Percentiles rank a stretch among this genome's conserved stretches.
Evolutionary conservation across 345 rosid genomes (phyloP).

Genomic region (Leavenworthia alabamica): DNA sequence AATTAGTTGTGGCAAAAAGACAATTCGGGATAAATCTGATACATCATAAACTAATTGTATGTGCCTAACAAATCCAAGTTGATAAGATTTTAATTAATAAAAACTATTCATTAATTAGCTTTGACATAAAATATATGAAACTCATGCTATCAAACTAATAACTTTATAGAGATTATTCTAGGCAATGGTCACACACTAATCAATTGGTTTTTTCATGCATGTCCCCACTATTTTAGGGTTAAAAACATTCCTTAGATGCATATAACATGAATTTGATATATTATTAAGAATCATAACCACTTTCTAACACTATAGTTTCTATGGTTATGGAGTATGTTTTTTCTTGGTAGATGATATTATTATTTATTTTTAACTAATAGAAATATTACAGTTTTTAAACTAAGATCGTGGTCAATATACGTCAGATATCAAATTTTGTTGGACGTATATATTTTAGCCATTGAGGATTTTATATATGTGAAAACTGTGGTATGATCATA

Average conservation of each 20-base stretch:
- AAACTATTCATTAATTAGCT: slow-evolving; percentile 8
- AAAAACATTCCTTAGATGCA: slow-evolving; percentile 31
- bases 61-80: slow-evolving; percentile 27
- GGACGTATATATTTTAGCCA: neutral
- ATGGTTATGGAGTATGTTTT: slow-evolving; percentile 28
- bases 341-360: slow-evolving; percentile 17
- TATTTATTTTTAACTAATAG: neutral
- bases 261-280: slow-evolving; percentile 25
- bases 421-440: neutral
- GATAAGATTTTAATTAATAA: slow-evolving; percentile 7
- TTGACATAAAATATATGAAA: slow-evolving; percentile 7
- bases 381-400: neutral
- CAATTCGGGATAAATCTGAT: slow-evolving; percentile 17
- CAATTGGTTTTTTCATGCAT: slow-evolving; percentile 27
- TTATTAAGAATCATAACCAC: slow-evolving; percentile 25
- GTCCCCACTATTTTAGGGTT: slow-evolving; percentile 31
- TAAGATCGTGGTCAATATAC: neutral
- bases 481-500: neutral
- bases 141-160: slow-evolving; percentile 16
- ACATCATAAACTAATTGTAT: slow-evolving; percentile 20
- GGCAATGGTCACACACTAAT: slow-evolving; percentile 29
- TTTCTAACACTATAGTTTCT: slow-evolving; percentile 22
- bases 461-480: neutral
- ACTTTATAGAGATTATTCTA: slow-evolving; percentile 11
- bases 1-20: slow-evolving; percentile 2